Evolutionary conservation across 805 yeast species (phyloP).

Genomic region (Maudiozyma serrabonitensis): DNA sequence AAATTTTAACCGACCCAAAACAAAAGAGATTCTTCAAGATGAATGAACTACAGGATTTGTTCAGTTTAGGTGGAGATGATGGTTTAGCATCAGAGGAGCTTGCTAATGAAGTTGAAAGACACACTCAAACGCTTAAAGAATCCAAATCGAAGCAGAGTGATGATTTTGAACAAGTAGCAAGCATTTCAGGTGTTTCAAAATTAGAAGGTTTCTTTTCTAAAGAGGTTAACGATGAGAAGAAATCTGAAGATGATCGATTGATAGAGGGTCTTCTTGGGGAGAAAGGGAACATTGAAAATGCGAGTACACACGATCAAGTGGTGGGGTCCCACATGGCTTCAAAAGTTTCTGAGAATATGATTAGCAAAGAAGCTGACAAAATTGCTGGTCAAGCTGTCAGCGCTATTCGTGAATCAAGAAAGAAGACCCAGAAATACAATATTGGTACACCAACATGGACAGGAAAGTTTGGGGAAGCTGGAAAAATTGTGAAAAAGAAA

Average conservation of each 20-base stretch:
- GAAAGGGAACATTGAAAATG: constrained; percentile 56
- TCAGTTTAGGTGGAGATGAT: constrained; percentile 64
- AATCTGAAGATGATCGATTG: constrained; percentile 49
- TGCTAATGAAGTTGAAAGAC: constrained; percentile 49
- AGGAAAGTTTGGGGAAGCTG: constrained; percentile 82
- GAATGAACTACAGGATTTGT: constrained; percentile 84
- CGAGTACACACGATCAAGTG: constrained; percentile 71
- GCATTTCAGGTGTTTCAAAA: constrained; percentile 62
- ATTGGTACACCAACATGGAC: constrained; percentile 95
- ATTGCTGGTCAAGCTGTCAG: constrained; percentile 45
- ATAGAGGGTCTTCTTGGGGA: constrained; percentile 69
- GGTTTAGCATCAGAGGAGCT: constrained; percentile 32
- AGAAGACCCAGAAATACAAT: constrained; percentile 30
- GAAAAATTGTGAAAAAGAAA: constrained; percentile 34
- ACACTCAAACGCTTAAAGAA: constrained; percentile 35
- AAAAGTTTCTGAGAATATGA: constrained; percentile 21
- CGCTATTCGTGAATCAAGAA: constrained; percentile 49
- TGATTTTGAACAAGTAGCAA: constrained; percentile 56
- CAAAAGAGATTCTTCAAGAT: constrained; percentile 87
- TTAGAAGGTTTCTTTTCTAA: constrained; percentile 52
- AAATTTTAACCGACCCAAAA: constrained; percentile 89
- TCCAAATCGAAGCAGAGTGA: constrained; percentile 40
- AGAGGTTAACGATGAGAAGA: constrained; percentile 31
- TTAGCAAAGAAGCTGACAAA: constrained; percentile 54
- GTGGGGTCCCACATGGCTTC: constrained; percentile 37